phyloP scores from a whole-genome alignment of 73 alveolate genomes.

The Durusdinium trenchii region DNA sequence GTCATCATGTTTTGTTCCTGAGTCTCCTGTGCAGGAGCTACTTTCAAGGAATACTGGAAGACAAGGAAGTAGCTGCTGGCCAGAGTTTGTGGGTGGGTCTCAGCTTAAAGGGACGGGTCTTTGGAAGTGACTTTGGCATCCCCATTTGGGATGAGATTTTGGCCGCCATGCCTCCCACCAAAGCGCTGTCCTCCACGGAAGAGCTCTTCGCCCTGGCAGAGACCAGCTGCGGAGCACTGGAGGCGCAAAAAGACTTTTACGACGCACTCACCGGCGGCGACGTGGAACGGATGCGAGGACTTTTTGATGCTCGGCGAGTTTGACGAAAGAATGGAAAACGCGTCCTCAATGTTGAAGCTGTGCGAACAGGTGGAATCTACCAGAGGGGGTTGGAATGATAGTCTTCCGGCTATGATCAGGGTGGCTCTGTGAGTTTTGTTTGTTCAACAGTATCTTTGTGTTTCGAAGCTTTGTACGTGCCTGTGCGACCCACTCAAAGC shows the following conservation, averaged over 20 bases:
- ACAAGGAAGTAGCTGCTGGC: neutral
- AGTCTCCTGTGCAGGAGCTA: slow-evolving; percentile 75
- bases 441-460: too few relatives aligned
- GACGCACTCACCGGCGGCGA: slow-evolving; percentile 43
- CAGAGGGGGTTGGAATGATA: too few relatives aligned
- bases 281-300: neutral
- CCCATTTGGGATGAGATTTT: slow-evolving; percentile 88
- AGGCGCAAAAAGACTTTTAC: slow-evolving; percentile 42
- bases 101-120: slow-evolving; percentile 77
- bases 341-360: too few relatives aligned
- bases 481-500: neutral
- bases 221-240: slow-evolving; percentile 19
- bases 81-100: slow-evolving; percentile 77
- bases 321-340: too few relatives aligned
- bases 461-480: slow-evolving; percentile 5
- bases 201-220: slow-evolving; percentile 52
- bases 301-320: neutral
- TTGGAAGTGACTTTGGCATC: slow-evolving; percentile 79
- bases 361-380: too few relatives aligned
- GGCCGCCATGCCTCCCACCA: slow-evolving; percentile 87
- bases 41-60: slow-evolving; percentile 39
- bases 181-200: slow-evolving; percentile 35
- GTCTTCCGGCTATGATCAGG: neutral
- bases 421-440: neutral
- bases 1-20: too few relatives aligned